Evolutionary conservation across 352 stramenopile genomes (phyloP), one percentile per base, ranked within the genome.

Genomic region (Pythium utonaiense): DNA sequence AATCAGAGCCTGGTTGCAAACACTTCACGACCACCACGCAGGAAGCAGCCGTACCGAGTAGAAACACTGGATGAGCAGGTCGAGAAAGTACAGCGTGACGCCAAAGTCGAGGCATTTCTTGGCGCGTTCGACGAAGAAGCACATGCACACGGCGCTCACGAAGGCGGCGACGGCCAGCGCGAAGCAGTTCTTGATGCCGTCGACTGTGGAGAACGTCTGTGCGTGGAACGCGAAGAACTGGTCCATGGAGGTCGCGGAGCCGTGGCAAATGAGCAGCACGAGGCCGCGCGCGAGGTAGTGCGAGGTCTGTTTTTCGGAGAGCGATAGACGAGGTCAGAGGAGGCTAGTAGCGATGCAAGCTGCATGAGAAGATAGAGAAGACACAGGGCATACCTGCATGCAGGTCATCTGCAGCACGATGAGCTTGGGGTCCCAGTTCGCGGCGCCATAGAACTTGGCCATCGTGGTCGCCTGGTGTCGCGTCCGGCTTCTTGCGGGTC

Each of bases 31-130:
- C n/a, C n/a, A n/a, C n/a, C n/a, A n/a, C n/a, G n/a, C n/a, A n/a
- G n/a, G n/a, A n/a, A n/a, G 16, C 21, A 33, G 3, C 63, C 70
- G 24, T 36, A 95, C 85, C 67, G 76, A 86, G 73, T 96, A 96
- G 66, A 93, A 88, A 49, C 75, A 83, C 60, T 91, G 84, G 16
- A 77, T 62, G 22, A 95, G 58, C 33, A 96, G 73, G 60, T 96
- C 85, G 33, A 96, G 73, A 58, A 95, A 90, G 69, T 93, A 94
- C 40, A 93, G 82, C 54, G 88, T 95, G 34, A 95, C 78, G 49
- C 86, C 88, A 80, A 96, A 96, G 70, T 96, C 88, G 53, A 96
- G 75, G 50, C 88, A 96, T 64, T 96, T 96, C 53, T 96, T 96
- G 38, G 88, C 84, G 22, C 88, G 81, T 69, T 96, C 88, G 28